Conservation (phyloP, 805 yeast species). For the Cyberlindnera mississippiensis region DNA sequence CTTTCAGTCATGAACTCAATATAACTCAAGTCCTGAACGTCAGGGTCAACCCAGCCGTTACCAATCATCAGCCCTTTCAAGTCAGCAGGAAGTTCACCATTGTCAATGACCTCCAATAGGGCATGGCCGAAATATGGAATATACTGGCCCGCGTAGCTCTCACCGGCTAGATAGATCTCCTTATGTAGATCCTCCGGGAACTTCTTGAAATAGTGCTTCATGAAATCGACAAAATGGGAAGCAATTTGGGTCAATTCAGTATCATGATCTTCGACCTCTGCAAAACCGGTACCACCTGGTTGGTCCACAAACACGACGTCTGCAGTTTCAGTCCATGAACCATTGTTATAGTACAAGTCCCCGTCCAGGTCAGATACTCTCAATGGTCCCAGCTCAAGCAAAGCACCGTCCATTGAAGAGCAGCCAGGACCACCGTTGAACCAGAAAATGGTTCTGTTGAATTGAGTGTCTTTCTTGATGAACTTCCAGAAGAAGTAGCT, state of each 20-base stretch:
- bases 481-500: conserved; percentile 27
- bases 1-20: conserved; percentile 53
- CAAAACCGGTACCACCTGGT: conserved; percentile 93
- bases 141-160: conserved; percentile 95
- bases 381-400: conserved; percentile 87
- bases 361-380: conserved; percentile 43
- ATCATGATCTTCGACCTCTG: conserved; percentile 53
- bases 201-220: conserved; percentile 56
- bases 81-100: conserved; percentile 28
- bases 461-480: conserved; percentile 10
- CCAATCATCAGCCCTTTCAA: conserved; percentile 74
- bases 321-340: conserved; percentile 78
- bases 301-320: conserved; percentile 87
- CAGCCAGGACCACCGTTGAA: conserved; percentile 98
- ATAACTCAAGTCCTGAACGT: conserved; percentile 76
- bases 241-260: conserved; percentile 54
- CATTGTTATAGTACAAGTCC: conserved; percentile 52
- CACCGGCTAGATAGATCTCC: conserved; percentile 82
- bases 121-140: conserved; percentile 79
- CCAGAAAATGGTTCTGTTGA: conserved; percentile 65
- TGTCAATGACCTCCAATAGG: conserved; percentile 44
- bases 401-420: conserved; percentile 94
- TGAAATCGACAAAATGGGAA: conserved; percentile 56
- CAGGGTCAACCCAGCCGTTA: conserved; percentile 95
- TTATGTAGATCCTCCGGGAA: conserved; percentile 68